Evolutionary conservation across 1,284 basidiomycete genomes (phyloP).

Genomic region (Golubevia pallescens): DNA sequence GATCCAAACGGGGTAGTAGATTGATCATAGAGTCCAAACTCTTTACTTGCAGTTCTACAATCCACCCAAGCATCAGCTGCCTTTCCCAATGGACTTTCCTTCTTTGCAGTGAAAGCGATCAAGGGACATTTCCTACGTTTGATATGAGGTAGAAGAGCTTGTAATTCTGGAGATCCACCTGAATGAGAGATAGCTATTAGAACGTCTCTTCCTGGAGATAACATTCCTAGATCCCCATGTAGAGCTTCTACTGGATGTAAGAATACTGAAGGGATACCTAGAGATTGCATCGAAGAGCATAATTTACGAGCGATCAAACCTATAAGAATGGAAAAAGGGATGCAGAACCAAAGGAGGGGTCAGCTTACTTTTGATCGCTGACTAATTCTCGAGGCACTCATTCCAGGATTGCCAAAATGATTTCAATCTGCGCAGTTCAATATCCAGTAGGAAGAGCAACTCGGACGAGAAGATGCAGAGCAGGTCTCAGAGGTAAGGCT

Average conservation of each 20-base stretch:
- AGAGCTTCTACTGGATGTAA: slow-evolving; percentile 65
- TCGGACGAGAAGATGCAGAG: too few species aligned
- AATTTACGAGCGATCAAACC: slow-evolving; percentile 55
- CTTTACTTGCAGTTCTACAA: slow-evolving; percentile 36
- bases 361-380: slow-evolving; percentile 6
- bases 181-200: slow-evolving; percentile 64
- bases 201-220: slow-evolving; percentile 62
- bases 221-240: slow-evolving; percentile 65
- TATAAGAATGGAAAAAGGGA: neutral
- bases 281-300: slow-evolving; percentile 40
- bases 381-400: neutral
- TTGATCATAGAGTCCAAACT: neutral
- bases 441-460: too few species aligned
- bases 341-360: neutral
- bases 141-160: slow-evolving; percentile 60
- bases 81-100: slow-evolving; percentile 53
- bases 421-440: too few species aligned
- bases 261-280: slow-evolving; percentile 64
- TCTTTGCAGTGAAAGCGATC: slow-evolving; percentile 61
- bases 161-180: slow-evolving; percentile 63
- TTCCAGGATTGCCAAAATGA: too few species aligned
- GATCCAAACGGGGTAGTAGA: neutral
- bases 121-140: slow-evolving; percentile 51
- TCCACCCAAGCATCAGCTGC: slow-evolving; percentile 62
- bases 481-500: too few species aligned